Conservation (phyloP, 176 grass and related monocot genomes). For the Luzula sylvatica region DNA sequence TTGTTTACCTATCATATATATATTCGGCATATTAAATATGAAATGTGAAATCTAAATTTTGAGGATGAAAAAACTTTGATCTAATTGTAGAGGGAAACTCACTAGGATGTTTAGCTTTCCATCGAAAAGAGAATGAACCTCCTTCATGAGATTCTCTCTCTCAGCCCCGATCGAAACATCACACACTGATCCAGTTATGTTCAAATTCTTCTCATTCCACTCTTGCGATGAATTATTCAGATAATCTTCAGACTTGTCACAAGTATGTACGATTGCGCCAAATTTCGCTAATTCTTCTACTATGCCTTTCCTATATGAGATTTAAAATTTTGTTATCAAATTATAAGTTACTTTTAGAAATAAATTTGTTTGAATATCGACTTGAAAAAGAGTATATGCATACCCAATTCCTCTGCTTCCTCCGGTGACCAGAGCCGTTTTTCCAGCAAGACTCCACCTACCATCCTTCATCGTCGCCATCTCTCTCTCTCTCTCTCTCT, state of each 20-base stretch:
- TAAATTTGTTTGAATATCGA: too few species aligned
- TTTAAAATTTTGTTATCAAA: too few species aligned
- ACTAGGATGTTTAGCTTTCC: conserved; percentile 13
- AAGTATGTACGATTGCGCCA: conserved; percentile 14
- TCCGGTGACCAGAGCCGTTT: conserved; percentile 25
- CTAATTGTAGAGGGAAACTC: too few species aligned
- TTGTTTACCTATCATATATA: conserved; percentile 13
- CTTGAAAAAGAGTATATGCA: too few species aligned
- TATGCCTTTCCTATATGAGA: not conserved
- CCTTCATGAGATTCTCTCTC: conserved; percentile 8
- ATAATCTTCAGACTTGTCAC: not conserved
- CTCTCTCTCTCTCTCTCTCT: not conserved
- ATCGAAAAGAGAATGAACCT: conserved; percentile 8
- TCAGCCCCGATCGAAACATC: conserved; percentile 2
- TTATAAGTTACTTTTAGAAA: too few species aligned
- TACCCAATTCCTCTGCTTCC: conserved; percentile 34
- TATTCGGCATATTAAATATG: not conserved
- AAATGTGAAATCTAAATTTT: not conserved
- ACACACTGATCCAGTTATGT: conserved; percentile 13
- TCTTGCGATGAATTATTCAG: not conserved
- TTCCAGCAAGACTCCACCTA: conserved; percentile 18
- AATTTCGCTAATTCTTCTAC: conserved; percentile 17
- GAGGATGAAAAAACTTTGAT: not conserved
- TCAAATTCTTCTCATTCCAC: not conserved
- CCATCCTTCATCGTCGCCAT: not conserved